Evolutionary conservation across 331 rosid genomes (phyloP).

Genomic region (Acacia pycnantha): DNA sequence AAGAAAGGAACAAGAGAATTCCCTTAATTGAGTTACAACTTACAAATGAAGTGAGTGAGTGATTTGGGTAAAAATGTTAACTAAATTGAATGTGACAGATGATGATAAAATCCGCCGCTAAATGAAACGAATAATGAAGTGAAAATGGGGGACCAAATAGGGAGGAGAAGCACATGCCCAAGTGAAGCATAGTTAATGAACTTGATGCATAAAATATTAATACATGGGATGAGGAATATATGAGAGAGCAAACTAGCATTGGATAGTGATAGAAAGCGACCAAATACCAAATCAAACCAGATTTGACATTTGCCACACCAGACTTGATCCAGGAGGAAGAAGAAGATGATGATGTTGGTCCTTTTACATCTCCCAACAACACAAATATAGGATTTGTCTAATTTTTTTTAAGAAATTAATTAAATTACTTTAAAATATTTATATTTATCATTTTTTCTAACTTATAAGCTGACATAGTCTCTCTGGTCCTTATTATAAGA

Average conservation of each 20-base stretch:
- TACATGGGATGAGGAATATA: constrained; percentile 43
- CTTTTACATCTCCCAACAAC: constrained; percentile 35
- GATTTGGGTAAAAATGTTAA: not conserved
- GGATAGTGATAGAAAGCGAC: constrained; percentile 47
- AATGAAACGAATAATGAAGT: not conserved
- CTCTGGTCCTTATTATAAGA: no score
- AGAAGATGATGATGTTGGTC: not conserved
- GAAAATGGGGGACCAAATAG: not conserved
- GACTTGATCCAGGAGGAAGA: not conserved
- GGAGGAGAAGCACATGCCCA: constrained; percentile 23
- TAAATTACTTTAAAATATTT: no score
- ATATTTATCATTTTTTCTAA: no score
- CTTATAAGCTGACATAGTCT: no score
- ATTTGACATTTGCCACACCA: constrained; percentile 42
- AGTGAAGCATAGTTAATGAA: constrained; percentile 16
- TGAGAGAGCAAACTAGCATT: constrained; percentile 37
- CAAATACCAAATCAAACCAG: constrained; percentile 40
- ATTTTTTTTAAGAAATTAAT: no score
- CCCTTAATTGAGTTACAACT: not conserved
- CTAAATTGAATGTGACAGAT: not conserved
- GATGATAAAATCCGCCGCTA: not conserved
- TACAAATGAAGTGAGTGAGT: not conserved
- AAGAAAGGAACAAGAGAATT: no score
- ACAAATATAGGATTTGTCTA: not conserved
- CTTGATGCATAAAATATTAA: constrained; percentile 4